These are phyloP conservation scores for Rhodotorula sp. DNA, from an alignment of 1,284 basidiomycete genomes.

Conservation along the genomic window DNA sequence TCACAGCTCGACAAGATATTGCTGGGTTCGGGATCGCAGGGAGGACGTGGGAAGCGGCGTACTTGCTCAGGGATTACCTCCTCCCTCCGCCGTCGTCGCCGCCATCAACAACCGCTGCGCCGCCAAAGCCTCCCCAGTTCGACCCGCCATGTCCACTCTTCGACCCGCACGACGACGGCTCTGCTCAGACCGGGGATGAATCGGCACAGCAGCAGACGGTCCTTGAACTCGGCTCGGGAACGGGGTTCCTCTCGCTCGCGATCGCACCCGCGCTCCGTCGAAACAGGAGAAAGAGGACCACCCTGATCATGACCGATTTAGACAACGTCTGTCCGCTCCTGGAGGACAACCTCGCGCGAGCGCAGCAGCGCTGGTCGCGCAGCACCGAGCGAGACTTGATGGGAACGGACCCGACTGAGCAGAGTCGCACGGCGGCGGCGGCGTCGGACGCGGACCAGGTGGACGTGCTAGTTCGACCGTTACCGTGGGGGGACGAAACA, in stretches of 20 bases:
- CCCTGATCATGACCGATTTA: slow-evolving; percentile 67
- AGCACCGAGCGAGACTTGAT: background rate
- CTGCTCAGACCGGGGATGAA: no score
- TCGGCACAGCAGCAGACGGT: slow-evolving; percentile 46
- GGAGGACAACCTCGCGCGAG: slow-evolving; percentile 55
- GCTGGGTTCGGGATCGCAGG: slow-evolving; percentile 70
- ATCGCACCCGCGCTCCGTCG: slow-evolving; percentile 50
- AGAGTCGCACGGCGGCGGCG: no score
- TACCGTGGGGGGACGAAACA: slow-evolving; percentile 64
- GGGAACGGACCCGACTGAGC: no score
- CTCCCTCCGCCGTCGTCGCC: background rate
- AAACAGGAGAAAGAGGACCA: slow-evolving; percentile 22
- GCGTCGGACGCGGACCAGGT: background rate
- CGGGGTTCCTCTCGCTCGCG: slow-evolving; percentile 61
- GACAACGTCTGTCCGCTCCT: slow-evolving; percentile 66
- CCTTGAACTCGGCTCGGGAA: slow-evolving; percentile 71
- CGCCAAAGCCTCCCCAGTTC: slow-evolving; percentile 50
- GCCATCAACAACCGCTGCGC: slow-evolving; percentile 41
- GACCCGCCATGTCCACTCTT: slow-evolving; percentile 60
- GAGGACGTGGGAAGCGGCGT: slow-evolving; percentile 70
- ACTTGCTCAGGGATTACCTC: slow-evolving; percentile 61
- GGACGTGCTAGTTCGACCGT: slow-evolving; percentile 54
- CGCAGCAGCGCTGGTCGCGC: slow-evolving; percentile 2
- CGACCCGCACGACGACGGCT: background rate
- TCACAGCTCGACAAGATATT: slow-evolving; percentile 54